Base-by-base conservation (phyloP, 306 rosid genomes). In the Geum urbanum region DNA sequence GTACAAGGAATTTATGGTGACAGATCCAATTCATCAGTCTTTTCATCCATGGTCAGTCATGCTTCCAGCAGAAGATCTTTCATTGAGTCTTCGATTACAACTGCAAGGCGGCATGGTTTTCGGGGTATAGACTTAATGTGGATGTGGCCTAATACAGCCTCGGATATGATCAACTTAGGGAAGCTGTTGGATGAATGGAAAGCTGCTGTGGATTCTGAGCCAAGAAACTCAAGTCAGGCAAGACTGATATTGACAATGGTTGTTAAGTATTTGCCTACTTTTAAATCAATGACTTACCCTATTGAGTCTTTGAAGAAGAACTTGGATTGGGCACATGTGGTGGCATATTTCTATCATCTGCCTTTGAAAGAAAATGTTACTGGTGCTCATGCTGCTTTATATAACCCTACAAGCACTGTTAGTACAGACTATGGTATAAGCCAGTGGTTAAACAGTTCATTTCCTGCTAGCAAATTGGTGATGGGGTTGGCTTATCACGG, bases 111-210 rank as follows among this genome's bases (percentile, higher is more conserved):
- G 0, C 66, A 79, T 72, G 82, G 80, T 68, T 85, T 85, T 18
- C 66, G 67, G 24, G 92, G 87, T 0, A 67, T 87, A 2, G 89
- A 87, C 61, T 74, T 85, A 27, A 69, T 63, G 19, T 83, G 88
- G 71, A 49, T 74, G 27, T 87, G 81, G 35, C 67, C 74, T 4
- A 55, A 49, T 0, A 9, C 72, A 0, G 24, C 47, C 18, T 3
- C 78, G 0, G 85, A 81, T 5, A 79, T 24, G 69, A 8, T 71
- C 62, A 87, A 81, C 58, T 45, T 74, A 15, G 87, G 48, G 5
- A 66, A 37, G 6, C 82, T 87, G 13, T 64, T 87, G 57, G 67
- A 22, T 0, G 86, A 87, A 35, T 85, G 87, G 89, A 61, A 76
- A 72, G 70, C 75, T 11, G 69, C 81, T 6, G 16, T 78, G 16